Percentiles rank a stretch among this genome's conserved stretches.
phyloP scores from a whole-genome alignment of 2,329 filamentous ascomycete genomes.

The Talaromyces sp. region DNA sequence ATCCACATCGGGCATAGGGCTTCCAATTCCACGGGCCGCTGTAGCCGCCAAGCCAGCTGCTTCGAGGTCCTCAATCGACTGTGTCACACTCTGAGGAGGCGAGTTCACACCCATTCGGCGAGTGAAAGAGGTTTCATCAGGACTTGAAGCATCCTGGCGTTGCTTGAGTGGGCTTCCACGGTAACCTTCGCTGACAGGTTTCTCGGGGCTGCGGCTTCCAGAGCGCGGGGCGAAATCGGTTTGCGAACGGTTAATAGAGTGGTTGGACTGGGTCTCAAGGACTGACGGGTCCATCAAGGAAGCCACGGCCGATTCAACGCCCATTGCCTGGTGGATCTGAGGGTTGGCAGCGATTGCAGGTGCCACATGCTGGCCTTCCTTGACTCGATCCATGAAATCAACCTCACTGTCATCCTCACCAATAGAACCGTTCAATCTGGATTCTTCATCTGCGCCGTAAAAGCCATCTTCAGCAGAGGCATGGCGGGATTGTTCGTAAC shows the following conservation, averaged over 20 bases:
- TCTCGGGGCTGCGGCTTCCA: constrained; percentile 33
- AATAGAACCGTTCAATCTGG: constrained; percentile 46
- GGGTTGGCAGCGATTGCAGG: constrained; percentile 72
- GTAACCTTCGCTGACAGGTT: constrained; percentile 26
- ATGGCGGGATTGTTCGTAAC: constrained; percentile 41
- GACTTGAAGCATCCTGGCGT: constrained; percentile 38
- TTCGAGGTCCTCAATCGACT: constrained; percentile 49
- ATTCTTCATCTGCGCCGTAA: constrained; percentile 60
- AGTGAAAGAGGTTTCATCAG: constrained; percentile 43
- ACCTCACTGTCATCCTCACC: constrained; percentile 59
- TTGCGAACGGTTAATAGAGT: constrained; percentile 51
- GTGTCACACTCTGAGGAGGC: constrained; percentile 58
- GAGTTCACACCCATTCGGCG: constrained; percentile 50
- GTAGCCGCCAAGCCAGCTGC: constrained; percentile 64
- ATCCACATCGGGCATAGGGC: constrained; percentile 78
- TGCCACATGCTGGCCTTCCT: constrained; percentile 70
- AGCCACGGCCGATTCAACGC: constrained; percentile 86
- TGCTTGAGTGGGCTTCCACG: constrained; percentile 53
- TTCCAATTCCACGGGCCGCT: constrained; percentile 67
- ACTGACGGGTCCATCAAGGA: constrained; percentile 85
- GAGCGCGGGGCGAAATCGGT: constrained; percentile 36
- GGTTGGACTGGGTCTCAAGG: constrained; percentile 63
- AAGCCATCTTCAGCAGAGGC: constrained; percentile 30
- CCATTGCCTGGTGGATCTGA: constrained; percentile 72
- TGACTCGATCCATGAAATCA: constrained; percentile 60